Conservation (phyloP, 176 grass and related monocot genomes). For the Carex scoparia region DNA sequence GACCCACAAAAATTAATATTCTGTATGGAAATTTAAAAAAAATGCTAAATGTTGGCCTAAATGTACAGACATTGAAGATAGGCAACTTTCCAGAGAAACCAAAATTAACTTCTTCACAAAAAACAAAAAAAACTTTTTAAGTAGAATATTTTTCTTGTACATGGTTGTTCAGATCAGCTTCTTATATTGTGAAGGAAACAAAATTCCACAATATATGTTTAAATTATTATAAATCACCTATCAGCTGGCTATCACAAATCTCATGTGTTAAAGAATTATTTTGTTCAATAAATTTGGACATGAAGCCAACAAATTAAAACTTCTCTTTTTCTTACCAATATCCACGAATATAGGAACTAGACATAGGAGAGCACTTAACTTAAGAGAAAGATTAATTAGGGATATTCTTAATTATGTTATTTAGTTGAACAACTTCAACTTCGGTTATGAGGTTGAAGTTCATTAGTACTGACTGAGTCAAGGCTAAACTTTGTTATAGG, state of each 20-base stretch:
- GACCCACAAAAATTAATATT: background rate
- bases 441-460: background rate
- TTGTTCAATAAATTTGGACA: background rate
- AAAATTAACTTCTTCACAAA: background rate
- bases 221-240: background rate
- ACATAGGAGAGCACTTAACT: background rate
- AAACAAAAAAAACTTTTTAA: background rate
- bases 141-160: background rate
- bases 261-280: background rate
- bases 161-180: background rate
- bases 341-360: background rate
- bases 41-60: background rate
- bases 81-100: background rate
- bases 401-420: background rate
- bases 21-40: background rate
- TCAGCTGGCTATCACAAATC: background rate
- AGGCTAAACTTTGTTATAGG: background rate
- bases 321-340: slow-evolving; percentile 11
- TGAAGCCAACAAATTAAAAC: background rate
- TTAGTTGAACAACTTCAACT: slow-evolving; percentile 20
- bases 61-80: background rate
- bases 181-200: background rate
- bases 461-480: background rate
- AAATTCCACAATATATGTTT: background rate
- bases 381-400: background rate